Evolutionary conservation across 441 rosid genomes (phyloP).

Genomic region (Erysimum cheiri): DNA sequence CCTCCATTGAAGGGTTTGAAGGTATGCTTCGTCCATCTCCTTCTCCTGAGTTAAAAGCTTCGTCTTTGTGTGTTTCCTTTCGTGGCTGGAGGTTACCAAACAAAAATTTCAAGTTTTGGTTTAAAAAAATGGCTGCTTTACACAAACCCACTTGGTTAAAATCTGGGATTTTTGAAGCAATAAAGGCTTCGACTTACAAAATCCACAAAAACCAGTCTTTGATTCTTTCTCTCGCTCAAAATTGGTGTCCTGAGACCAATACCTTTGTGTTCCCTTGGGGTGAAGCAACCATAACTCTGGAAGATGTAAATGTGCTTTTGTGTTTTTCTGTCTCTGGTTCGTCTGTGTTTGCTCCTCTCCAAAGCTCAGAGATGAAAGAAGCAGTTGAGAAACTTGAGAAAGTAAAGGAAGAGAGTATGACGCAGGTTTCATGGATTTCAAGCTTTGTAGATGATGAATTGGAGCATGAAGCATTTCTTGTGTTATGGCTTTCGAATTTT

Average conservation of each 20-base stretch:
- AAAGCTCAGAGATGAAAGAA: constrained; percentile 30
- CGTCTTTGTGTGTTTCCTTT: constrained; percentile 29
- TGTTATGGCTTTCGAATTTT: constrained; percentile 50
- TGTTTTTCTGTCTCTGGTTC: constrained; percentile 45
- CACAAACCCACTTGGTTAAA: constrained; percentile 40
- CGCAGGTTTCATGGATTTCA: constrained; percentile 44
- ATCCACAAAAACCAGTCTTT: constrained; percentile 20
- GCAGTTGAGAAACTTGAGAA: constrained; percentile 28
- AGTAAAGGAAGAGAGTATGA: constrained; percentile 12
- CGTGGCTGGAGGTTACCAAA: constrained; percentile 40
- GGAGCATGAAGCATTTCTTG: constrained; percentile 53
- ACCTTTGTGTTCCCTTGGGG: constrained; percentile 54
- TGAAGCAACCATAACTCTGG: constrained; percentile 56
- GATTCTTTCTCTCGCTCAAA: constrained; percentile 43
- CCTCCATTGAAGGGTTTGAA: constrained; percentile 30
- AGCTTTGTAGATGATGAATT: constrained; percentile 42
- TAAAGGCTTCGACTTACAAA: constrained; percentile 40
- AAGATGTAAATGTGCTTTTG: constrained; percentile 47
- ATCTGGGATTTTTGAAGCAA: constrained; percentile 47
- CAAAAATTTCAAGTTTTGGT: constrained; percentile 43
- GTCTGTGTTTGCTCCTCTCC: constrained; percentile 22
- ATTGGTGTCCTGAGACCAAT: constrained; percentile 50
- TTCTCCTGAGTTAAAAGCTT: not conserved
- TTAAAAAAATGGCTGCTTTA: constrained; percentile 21
- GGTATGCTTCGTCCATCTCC: constrained; percentile 36